phyloP scores from a whole-genome alignment of 2,329 filamentous ascomycete genomes.

The Macroventuria anomochaeta region DNA sequence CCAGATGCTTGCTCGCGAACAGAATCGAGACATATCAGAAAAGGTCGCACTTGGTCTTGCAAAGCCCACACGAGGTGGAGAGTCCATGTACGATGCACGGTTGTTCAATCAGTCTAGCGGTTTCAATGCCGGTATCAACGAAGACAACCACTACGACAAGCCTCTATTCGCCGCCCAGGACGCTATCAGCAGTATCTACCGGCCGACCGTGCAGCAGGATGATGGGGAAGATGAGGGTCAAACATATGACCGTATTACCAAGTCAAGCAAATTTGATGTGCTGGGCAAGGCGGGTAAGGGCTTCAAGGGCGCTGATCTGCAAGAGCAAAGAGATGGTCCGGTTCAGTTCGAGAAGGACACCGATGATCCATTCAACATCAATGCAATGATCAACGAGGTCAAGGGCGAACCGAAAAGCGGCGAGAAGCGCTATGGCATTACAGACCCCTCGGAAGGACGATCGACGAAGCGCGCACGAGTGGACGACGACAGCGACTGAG shows the following conservation, averaged over 20 bases:
- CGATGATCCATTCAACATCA: slow-evolving; percentile 89
- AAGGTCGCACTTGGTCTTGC: slow-evolving; percentile 94
- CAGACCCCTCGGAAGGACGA: slow-evolving; percentile 61
- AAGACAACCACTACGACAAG: slow-evolving; percentile 97
- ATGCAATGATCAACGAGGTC: slow-evolving; percentile 87
- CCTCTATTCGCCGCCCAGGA: slow-evolving; percentile 95
- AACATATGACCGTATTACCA: slow-evolving; percentile 85
- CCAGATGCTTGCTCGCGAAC: slow-evolving; percentile 91
- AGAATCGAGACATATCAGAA: slow-evolving; percentile 95
- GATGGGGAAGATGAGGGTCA: slow-evolving; percentile 82
- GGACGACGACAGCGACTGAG: slow-evolving; percentile 67
- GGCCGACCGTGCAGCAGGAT: slow-evolving; percentile 73
- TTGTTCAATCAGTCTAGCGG: slow-evolving; percentile 94
- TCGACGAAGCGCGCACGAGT: slow-evolving; percentile 75
- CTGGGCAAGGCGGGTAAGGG: slow-evolving; percentile 82
- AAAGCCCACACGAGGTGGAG: slow-evolving; percentile 89
- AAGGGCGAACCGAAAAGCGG: slow-evolving; percentile 64
- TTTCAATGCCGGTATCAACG: slow-evolving; percentile 91
- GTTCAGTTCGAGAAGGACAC: slow-evolving; percentile 95
- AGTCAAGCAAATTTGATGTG: slow-evolving; percentile 84
- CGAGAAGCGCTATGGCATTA: slow-evolving; percentile 78
- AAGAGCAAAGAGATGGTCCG: slow-evolving; percentile 85
- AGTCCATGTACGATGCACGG: slow-evolving; percentile 96
- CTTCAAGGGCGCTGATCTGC: slow-evolving; percentile 85
- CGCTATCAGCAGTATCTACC: slow-evolving; percentile 92